Conservation (phyloP, 2,329 filamentous ascomycete genomes). For the Emergomyces pasteurianus region DNA sequence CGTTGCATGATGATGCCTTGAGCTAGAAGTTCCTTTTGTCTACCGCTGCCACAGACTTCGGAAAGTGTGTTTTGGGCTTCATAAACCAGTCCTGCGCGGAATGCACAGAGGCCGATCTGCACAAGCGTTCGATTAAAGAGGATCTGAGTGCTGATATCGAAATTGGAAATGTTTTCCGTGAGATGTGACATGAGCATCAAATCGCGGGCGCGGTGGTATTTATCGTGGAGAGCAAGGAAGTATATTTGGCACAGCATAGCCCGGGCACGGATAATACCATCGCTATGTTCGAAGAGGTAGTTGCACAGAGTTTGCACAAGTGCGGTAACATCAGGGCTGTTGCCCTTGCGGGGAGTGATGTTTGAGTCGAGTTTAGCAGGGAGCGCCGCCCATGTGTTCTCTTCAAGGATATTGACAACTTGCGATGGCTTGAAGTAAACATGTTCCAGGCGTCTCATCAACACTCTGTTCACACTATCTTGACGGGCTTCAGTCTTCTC, state of each 20-base stretch:
- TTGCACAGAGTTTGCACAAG: slow-evolving; percentile 83
- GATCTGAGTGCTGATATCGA: slow-evolving; percentile 94
- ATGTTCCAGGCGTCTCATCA: slow-evolving; percentile 91
- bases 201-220: slow-evolving; percentile 95
- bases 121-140: slow-evolving; percentile 97
- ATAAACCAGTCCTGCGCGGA: slow-evolving; percentile 92
- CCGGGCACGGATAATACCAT: slow-evolving; percentile 88
- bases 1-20: slow-evolving; percentile 98
- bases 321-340: slow-evolving; percentile 52
- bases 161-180: slow-evolving; percentile 92
- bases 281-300: slow-evolving; percentile 88
- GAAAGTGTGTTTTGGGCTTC: slow-evolving; percentile 96
- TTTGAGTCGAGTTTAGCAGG: slow-evolving; percentile 58
- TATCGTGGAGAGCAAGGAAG: slow-evolving; percentile 91
- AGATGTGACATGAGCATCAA: slow-evolving; percentile 99
- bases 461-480: slow-evolving; percentile 79
- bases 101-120: slow-evolving; percentile 94
- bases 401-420: slow-evolving; percentile 86
- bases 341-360: slow-evolving; percentile 59
- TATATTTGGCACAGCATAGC: slow-evolving; percentile 99
- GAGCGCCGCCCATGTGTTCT: slow-evolving; percentile 80
- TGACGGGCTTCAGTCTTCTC: slow-evolving; percentile 59
- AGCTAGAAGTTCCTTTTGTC: slow-evolving; percentile 94
- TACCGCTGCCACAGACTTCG: slow-evolving; percentile 93
- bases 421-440: slow-evolving; percentile 98